phyloP scores from a whole-genome alignment of 345 rosid genomes.

The Excoecaria cochinchinensis region DNA sequence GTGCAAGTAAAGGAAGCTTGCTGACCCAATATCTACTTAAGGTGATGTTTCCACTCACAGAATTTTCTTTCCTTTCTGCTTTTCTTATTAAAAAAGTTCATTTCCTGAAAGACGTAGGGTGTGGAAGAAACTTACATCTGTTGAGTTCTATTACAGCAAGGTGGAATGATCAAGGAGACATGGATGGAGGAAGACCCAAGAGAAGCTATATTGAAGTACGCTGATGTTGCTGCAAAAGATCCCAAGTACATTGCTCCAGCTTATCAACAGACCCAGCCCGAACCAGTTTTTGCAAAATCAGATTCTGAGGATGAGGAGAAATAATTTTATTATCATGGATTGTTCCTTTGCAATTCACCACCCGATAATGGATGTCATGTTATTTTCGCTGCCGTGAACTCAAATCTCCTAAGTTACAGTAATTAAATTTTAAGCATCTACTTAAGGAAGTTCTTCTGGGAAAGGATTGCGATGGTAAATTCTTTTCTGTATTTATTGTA shows the following conservation, averaged over 20 bases:
- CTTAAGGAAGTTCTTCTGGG: too few species aligned
- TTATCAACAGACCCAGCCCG: slow-evolving; percentile 85
- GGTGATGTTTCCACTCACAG: slow-evolving; percentile 36
- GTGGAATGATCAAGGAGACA: slow-evolving; percentile 98
- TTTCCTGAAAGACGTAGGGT: not conserved
- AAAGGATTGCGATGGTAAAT: not conserved
- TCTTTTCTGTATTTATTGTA: not conserved
- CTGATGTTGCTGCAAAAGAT: slow-evolving; percentile 87
- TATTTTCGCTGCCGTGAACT: not conserved
- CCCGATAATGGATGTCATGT: not conserved
- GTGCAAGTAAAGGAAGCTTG: slow-evolving; percentile 80
- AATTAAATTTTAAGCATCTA: not conserved
- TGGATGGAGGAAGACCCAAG: slow-evolving; percentile 99
- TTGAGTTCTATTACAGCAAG: slow-evolving; percentile 65
- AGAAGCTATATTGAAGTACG: slow-evolving; percentile 90
- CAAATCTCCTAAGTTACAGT: not conserved
- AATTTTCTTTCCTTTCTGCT: not conserved
- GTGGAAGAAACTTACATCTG: slow-evolving; percentile 11
- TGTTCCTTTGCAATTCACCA: not conserved
- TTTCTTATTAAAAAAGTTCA: not conserved
- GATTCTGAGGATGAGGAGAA: slow-evolving; percentile 86
- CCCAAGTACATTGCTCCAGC: slow-evolving; percentile 98
- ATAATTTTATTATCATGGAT: slow-evolving; percentile 16
- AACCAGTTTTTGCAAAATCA: slow-evolving; percentile 74
- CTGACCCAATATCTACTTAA: slow-evolving; percentile 94